Conservation (phyloP, 768 basidiomycete species). For the Imleria badia region DNA sequence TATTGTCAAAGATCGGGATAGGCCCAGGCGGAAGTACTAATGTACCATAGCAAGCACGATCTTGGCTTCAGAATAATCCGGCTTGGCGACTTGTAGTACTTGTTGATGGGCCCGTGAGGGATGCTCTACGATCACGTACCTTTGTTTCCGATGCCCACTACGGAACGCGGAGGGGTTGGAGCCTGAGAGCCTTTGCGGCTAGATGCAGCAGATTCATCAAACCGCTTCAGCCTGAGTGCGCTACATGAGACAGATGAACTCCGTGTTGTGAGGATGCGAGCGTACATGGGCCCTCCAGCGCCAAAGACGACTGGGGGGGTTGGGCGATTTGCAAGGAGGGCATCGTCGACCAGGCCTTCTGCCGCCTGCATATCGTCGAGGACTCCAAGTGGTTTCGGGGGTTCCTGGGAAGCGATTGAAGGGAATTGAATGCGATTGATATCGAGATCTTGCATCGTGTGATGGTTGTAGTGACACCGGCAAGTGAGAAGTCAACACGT, state of each 20-base stretch:
- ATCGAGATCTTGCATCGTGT: conserved; percentile 17
- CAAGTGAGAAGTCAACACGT: background rate
- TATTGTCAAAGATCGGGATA: background rate
- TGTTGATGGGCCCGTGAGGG: background rate
- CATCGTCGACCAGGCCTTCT: conserved; percentile 14
- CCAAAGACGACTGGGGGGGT: conserved; percentile 61
- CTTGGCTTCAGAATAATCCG: conserved; percentile 98
- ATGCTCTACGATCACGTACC: conserved; percentile 41
- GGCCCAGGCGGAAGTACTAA: background rate
- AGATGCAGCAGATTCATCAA: conserved; percentile 70
- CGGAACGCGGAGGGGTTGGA: conserved; percentile 76
- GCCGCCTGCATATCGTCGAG: conserved; percentile 27
- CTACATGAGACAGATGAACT: background rate
- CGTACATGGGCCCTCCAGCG: conserved; percentile 75
- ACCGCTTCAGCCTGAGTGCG: conserved; percentile 64
- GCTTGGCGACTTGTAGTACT: conserved; percentile 72
- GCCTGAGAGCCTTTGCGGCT: conserved; percentile 73
- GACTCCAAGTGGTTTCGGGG: conserved; percentile 14
- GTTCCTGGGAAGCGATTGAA: conserved; percentile 1
- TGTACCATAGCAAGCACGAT: conserved; percentile 95
- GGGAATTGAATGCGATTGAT: conserved; percentile 17
- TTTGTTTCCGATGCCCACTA: conserved; percentile 88
- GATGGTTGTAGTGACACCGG: background rate
- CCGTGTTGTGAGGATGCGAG: background rate
- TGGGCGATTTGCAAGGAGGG: conserved; percentile 14